Conservation (phyloP, 345 rosid genomes). For the Mercurialis annua region DNA sequence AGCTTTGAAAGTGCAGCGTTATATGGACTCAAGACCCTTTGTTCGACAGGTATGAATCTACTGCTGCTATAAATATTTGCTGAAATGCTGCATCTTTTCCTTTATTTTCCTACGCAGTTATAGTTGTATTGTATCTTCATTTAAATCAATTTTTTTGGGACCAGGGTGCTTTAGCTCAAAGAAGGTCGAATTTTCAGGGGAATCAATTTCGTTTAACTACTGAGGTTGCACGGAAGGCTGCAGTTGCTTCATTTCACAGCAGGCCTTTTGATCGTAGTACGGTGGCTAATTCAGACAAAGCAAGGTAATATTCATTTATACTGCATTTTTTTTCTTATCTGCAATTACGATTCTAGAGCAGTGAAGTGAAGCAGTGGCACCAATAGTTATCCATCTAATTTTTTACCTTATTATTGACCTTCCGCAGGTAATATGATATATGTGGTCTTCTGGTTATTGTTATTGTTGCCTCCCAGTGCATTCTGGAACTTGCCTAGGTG, state of each 20-base stretch:
- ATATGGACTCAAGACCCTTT: constrained; percentile 59
- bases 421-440: constrained; percentile 48
- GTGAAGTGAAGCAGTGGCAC: neutral
- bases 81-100: neutral
- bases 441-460: constrained; percentile 30
- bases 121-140: neutral
- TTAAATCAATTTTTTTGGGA: constrained; percentile 7
- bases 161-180: constrained; percentile 76
- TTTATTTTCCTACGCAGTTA: neutral
- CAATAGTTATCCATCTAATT: constrained; percentile 2
- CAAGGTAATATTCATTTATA: constrained; percentile 47
- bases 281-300: constrained; percentile 39
- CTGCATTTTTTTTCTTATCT: neutral
- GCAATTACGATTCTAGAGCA: neutral
- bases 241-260: constrained; percentile 43
- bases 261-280: constrained; percentile 48
- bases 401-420: constrained; percentile 6
- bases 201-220: constrained; percentile 61
- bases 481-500: constrained; percentile 21
- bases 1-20: constrained; percentile 46
- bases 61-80: neutral
- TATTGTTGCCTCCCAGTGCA: constrained; percentile 22
- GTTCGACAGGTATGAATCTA: constrained; percentile 66
- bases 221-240: constrained; percentile 51
- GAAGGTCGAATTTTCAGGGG: constrained; percentile 62